These are phyloP conservation scores for Phytopythium chamaehyphon DNA, from an alignment of 352 stramenopile genomes.

Conservation along the genomic window DNA sequence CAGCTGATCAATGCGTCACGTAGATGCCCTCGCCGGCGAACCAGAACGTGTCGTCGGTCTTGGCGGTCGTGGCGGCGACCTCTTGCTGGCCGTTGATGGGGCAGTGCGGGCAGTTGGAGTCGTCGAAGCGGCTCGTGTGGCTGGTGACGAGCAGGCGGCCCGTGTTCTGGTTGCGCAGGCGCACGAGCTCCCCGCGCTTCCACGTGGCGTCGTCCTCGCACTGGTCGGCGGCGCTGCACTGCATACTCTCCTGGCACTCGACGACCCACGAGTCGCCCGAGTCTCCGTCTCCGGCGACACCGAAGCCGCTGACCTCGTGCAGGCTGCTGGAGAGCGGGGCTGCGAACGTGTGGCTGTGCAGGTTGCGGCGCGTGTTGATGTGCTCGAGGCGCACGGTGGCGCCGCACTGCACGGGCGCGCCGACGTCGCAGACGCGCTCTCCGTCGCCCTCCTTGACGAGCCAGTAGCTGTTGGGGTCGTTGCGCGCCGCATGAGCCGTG, in stretches of 20 bases:
- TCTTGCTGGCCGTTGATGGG: conserved; percentile 86
- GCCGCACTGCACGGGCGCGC: conserved; percentile 60
- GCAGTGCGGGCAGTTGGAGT: conserved; percentile 77
- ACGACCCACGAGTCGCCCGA: conserved; percentile 67
- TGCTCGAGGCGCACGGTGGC: conserved; percentile 72
- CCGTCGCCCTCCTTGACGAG: conserved; percentile 77
- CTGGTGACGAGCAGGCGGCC: conserved; percentile 51
- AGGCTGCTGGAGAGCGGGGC: conserved; percentile 58
- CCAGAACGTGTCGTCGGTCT: conserved; percentile 59
- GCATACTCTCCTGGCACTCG: conserved; percentile 67
- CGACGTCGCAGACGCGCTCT: conserved; percentile 34
- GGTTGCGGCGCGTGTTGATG: conserved; percentile 64
- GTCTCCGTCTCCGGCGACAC: conserved; percentile 75
- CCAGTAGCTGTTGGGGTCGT: conserved; percentile 87
- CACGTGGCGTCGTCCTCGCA: conserved; percentile 71
- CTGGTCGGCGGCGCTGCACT: conserved; percentile 62
- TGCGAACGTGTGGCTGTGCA: conserved; percentile 73
- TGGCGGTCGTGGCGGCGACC: conserved; percentile 54
- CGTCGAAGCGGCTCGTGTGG: conserved; percentile 51
- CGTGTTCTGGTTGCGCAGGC: conserved; percentile 52
- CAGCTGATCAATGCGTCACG: conserved; percentile 36
- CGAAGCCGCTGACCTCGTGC: conserved; percentile 77
- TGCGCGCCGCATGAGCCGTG: conserved; percentile 58
- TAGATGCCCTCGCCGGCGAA: conserved; percentile 84
- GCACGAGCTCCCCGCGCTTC: conserved; percentile 74